These are phyloP conservation scores for Nitzschia sp. DNA, from an alignment of 108 stramenopile genomes.

Conservation along the genomic window DNA sequence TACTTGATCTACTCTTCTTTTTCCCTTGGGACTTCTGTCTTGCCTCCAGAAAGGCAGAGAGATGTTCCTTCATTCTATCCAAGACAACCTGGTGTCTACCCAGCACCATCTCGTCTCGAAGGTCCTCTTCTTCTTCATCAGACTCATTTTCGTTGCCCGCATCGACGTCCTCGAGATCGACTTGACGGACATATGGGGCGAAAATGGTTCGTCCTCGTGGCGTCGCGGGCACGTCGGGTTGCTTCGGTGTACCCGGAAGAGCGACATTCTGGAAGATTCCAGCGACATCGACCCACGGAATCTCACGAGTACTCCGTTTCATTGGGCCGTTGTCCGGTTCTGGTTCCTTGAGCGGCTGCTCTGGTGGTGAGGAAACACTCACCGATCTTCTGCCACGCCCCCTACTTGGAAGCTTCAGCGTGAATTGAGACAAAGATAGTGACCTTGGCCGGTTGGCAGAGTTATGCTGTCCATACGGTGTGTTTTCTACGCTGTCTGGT, in stretches of 20 bases:
- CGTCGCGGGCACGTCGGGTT: conserved; percentile 35
- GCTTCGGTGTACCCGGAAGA: conserved; percentile 42
- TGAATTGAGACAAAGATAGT: conserved; percentile 29
- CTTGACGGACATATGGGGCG: conserved; percentile 65
- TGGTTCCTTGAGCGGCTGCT: background rate
- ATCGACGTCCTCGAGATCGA: conserved; percentile 28
- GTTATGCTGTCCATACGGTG: conserved; percentile 66
- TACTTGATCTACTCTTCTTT: conserved; percentile 29
- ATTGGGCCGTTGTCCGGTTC: background rate
- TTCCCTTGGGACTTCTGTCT: conserved; percentile 38
- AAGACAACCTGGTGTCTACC: conserved; percentile 67
- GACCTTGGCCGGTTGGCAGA: conserved; percentile 25
- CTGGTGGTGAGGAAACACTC: background rate
- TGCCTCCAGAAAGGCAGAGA: conserved; percentile 42
- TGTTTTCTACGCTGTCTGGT: conserved; percentile 44
- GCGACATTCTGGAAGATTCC: conserved; percentile 65
- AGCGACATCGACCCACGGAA: conserved; percentile 77
- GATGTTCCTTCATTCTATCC: conserved; percentile 78
- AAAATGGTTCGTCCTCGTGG: conserved; percentile 59
- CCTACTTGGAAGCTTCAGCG: conserved; percentile 5
- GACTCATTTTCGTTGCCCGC: conserved; percentile 40
- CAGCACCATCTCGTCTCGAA: conserved; percentile 74
- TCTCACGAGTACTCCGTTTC: conserved; percentile 62
- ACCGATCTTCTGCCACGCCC: conserved; percentile 18
- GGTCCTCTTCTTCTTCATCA: conserved; percentile 68